These are phyloP conservation scores for Saitozyma sp. DNA, from an alignment of 768 basidiomycete species.

Conservation along the genomic window DNA sequence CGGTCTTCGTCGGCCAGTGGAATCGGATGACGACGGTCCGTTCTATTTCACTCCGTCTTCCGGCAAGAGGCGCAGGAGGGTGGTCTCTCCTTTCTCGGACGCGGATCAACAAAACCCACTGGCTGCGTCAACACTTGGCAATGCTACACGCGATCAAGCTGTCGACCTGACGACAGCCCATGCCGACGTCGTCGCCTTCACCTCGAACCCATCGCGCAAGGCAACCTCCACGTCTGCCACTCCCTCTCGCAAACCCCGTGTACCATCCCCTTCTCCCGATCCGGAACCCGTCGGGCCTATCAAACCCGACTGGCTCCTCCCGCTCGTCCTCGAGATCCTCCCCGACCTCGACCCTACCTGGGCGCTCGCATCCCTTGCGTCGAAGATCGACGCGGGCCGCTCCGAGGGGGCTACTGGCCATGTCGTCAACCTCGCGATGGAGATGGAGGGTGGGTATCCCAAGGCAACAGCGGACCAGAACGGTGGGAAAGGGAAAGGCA, in stretches of 20 bases:
- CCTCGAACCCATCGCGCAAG: not conserved
- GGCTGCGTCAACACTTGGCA: not conserved
- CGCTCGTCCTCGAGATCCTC: slow-evolving; percentile 29
- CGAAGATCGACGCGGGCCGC: slow-evolving; percentile 8
- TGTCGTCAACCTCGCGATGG: slow-evolving; percentile 28
- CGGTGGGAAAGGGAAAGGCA: slow-evolving; percentile 53
- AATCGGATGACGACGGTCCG: not conserved
- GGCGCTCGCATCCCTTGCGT: slow-evolving; percentile 9
- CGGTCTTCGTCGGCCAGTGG: slow-evolving; percentile 1
- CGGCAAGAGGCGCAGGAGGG: no score
- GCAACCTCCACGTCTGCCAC: not conserved
- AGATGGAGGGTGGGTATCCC: slow-evolving; percentile 32
- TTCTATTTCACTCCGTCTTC: not conserved
- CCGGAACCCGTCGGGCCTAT: not conserved
- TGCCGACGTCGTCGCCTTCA: not conserved
- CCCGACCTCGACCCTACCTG: slow-evolving; percentile 29
- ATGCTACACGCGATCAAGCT: no score
- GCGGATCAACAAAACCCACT: not conserved
- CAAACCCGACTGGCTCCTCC: slow-evolving; percentile 13
- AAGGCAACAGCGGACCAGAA: not conserved
- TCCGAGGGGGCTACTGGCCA: slow-evolving; percentile 5
- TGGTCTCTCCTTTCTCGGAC: no score
- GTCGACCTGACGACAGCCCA: no score
- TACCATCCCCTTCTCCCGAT: not conserved
- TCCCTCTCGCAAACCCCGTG: not conserved